A percentile compares a stretch with the other conserved stretches of the same genome.
Evolutionary conservation across 106 monocot genomes (phyloP).

Genomic region (Gastrodia elata): DNA sequence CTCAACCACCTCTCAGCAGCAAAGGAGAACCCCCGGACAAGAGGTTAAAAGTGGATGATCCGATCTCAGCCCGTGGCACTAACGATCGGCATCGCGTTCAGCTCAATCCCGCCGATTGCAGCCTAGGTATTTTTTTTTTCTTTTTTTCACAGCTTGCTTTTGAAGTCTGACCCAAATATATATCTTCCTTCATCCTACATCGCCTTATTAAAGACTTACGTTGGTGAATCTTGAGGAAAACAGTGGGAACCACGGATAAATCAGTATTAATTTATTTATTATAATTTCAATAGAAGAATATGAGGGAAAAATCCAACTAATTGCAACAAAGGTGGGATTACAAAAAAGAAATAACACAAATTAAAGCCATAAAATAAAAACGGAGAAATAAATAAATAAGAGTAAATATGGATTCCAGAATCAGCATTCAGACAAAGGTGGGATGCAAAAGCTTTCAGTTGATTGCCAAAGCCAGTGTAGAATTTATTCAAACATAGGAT

Average conservation of each 20-base stretch:
- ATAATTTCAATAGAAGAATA: too few species aligned
- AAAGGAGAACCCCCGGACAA: slow-evolving; percentile 27
- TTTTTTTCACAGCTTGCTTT: not conserved
- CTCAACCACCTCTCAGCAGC: not conserved
- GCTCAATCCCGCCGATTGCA: slow-evolving; percentile 69
- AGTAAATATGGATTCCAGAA: not conserved
- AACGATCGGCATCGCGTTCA: slow-evolving; percentile 13
- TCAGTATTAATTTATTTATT: not conserved
- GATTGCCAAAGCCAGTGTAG: too few species aligned
- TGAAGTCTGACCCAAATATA: not conserved
- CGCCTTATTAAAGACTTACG: not conserved
- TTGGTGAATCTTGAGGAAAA: not conserved
- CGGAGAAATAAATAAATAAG: too few species aligned
- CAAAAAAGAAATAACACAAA: too few species aligned
- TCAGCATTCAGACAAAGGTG: not conserved
- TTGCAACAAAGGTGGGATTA: too few species aligned
- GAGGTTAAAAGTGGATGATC: slow-evolving; percentile 3
- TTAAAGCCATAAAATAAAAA: too few species aligned
- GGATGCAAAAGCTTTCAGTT: not conserved
- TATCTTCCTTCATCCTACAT: not conserved
- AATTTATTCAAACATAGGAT: too few species aligned
- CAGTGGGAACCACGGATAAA: not conserved
- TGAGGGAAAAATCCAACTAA: too few species aligned
- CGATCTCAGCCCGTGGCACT: slow-evolving; percentile 6
- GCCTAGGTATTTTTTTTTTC: slow-evolving; percentile 29